Base-by-base conservation (phyloP, 345 rosid species). In the Pistacia vera region DNA sequence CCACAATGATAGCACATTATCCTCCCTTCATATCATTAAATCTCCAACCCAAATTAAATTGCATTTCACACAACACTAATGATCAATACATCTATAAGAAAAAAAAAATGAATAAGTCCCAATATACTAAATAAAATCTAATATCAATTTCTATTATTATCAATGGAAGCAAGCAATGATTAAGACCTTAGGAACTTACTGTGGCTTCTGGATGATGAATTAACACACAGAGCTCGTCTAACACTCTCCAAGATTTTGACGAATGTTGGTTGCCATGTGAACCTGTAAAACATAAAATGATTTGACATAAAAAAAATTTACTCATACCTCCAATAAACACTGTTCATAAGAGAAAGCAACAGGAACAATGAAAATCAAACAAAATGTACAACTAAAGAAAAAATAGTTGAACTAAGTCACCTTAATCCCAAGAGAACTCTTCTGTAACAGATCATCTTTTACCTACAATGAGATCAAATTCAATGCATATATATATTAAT, bases 201-300 rank as follows among this genome's bases (percentile, higher is more conserved):
- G 95, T 87, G 65, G 97, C 99, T 73, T 93, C 98, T 52, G 98
- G 97, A 83, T 93, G 89, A 76, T 83, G 93, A 79, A 95, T 95
- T 77, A 95, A 84, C 2, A 96, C 97, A 82, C 97, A 92, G 51
- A 95, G 92, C 81, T 86, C 99, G 78, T 95, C 98, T 64, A 95
- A 97, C 86, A 80, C 84, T 95, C 99, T 63, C 93, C 98, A 69
- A 95, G 94, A 85, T 95, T 95, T 82, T 95, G 99, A 66, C 98
- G 99, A 84, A 95, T 93, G 73, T 90, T 92, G 30, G 99, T 95
- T 11, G 99, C 99, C 98, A 95, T 95, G 75, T 98, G 97, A 81
- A 95, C 99, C 99, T 95, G 80, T 68, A 75, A 54, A 79, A 62
- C 48, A 60, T 55, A 9, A 28, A 60, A 77, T 28, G 55, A 44